phyloP scores from a whole-genome alignment of 306 rosid species.

The Parietaria judaica region DNA sequence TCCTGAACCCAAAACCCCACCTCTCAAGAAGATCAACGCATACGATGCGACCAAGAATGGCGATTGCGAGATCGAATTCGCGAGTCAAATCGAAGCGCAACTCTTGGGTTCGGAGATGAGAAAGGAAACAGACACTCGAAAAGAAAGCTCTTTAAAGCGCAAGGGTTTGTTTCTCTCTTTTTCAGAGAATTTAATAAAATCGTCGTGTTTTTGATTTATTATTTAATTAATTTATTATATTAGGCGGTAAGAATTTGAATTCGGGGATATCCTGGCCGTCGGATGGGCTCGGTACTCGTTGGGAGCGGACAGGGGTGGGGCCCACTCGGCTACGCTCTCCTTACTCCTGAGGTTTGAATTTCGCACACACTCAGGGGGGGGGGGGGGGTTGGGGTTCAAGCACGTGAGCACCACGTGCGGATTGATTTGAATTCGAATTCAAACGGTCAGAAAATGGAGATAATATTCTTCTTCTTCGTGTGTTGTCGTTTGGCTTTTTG shows the following conservation, averaged over 20 bases:
- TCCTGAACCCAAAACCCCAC: constrained; percentile 11
- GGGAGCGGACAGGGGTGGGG: constrained; percentile 62
- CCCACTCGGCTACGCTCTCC: constrained; percentile 18
- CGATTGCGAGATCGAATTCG: no score
- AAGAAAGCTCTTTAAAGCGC: background rate
- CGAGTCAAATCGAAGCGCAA: background rate
- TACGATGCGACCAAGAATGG: background rate
- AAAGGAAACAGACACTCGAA: background rate
- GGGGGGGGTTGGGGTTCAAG: background rate
- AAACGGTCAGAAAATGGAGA: constrained; percentile 47
- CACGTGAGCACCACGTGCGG: constrained; percentile 4
- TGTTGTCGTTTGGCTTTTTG: constrained; percentile 1
- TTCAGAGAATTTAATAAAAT: constrained; percentile 11
- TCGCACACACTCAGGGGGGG: background rate
- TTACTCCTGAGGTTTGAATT: background rate
- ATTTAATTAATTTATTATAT: constrained; percentile 8
- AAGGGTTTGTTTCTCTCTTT: background rate
- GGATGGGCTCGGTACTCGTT: constrained; percentile 33
- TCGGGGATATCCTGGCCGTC: constrained; percentile 45
- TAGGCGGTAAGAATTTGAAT: constrained; percentile 77
- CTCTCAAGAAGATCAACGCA: background rate
- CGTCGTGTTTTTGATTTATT: background rate
- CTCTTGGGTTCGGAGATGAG: background rate
- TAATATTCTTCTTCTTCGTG: background rate
- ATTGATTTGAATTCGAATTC: constrained; percentile 59